Conservation (phyloP, 1,139 yeast species). For the Candida glucosophila region DNA sequence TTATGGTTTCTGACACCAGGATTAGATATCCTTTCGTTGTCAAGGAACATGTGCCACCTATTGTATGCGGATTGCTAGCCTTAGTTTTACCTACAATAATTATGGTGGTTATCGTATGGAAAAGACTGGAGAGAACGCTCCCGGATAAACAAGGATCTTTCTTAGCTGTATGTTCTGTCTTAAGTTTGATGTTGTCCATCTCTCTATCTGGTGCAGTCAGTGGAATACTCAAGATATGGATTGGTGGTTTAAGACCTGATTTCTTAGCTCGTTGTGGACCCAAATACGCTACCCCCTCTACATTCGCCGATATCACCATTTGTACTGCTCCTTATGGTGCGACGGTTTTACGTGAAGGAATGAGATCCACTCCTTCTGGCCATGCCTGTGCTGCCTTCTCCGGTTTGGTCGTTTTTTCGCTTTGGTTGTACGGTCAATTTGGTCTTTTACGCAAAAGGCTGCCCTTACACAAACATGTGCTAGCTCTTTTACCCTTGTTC, state of each 20-base stretch:
- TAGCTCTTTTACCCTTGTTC: slow-evolving; percentile 17
- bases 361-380: slow-evolving; percentile 41
- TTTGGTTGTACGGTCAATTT: slow-evolving; percentile 35
- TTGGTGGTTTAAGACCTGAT: slow-evolving; percentile 41
- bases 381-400: slow-evolving; percentile 38
- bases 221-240: slow-evolving; percentile 38
- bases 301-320: slow-evolving; percentile 26
- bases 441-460: slow-evolving; percentile 9
- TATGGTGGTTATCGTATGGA: slow-evolving; percentile 8
- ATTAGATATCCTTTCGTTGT: slow-evolving; percentile 40
- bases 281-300: slow-evolving; percentile 17
- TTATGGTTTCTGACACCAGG: slow-evolving; percentile 22
- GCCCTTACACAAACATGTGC: slow-evolving; percentile 7
- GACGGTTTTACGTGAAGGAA: slow-evolving; percentile 26
- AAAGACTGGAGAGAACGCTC: slow-evolving; percentile 1
- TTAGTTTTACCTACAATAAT: slow-evolving; percentile 14
- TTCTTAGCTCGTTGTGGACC: slow-evolving; percentile 37
- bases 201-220: slow-evolving; percentile 17
- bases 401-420: slow-evolving; percentile 27
- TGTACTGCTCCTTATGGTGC: slow-evolving; percentile 35
- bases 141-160: slow-evolving; percentile 4
- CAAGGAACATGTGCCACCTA: slow-evolving; percentile 31
- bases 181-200: slow-evolving; percentile 18
- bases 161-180: slow-evolving; percentile 15
- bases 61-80: slow-evolving; percentile 16